These are phyloP conservation scores for Phanerodontia chrysosporium DNA, from an alignment of 768 basidiomycete genomes.

Conservation along the genomic window DNA sequence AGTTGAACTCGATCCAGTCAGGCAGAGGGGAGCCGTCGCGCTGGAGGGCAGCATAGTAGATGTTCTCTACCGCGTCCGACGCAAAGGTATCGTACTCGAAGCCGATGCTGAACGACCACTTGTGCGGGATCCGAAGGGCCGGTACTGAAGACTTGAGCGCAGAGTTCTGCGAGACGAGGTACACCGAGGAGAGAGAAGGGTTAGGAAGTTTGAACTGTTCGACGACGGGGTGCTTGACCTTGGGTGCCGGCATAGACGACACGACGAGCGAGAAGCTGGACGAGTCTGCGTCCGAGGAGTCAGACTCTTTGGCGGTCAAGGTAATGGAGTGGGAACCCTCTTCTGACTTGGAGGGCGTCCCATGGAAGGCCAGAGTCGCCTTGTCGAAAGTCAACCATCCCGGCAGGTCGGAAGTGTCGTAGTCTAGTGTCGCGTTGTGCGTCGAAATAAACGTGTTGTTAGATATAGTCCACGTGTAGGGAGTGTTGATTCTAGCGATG, in stretches of 20 bases:
- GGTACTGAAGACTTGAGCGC: conserved; percentile 46
- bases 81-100: conserved; percentile 63
- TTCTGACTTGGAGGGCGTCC: conserved; percentile 61
- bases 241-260: conserved; percentile 49
- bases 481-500: conserved; percentile 62
- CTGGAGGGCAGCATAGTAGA: conserved; percentile 58
- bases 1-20: conserved; percentile 70
- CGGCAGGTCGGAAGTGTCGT: conserved; percentile 58
- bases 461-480: conserved; percentile 70
- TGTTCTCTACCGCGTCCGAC: conserved; percentile 23
- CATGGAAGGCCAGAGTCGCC: conserved; percentile 53
- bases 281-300: conserved; percentile 40
- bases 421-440: conserved; percentile 40
- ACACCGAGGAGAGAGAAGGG: conserved; percentile 73
- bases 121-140: conserved; percentile 66
- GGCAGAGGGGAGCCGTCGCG: conserved; percentile 71
- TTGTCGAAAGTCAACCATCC: conserved; percentile 76
- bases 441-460: conserved; percentile 57
- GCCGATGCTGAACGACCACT: conserved; percentile 91
- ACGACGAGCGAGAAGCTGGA: conserved; percentile 56
- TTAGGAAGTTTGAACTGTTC: conserved; percentile 60
- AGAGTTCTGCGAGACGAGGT: conserved; percentile 55
- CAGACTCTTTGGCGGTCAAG: conserved; percentile 56
- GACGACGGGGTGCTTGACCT: conserved; percentile 46
- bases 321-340: conserved; percentile 59